Conservation (phyloP, 129 eudicot species). For the Saposhnikovia divaricata region DNA sequence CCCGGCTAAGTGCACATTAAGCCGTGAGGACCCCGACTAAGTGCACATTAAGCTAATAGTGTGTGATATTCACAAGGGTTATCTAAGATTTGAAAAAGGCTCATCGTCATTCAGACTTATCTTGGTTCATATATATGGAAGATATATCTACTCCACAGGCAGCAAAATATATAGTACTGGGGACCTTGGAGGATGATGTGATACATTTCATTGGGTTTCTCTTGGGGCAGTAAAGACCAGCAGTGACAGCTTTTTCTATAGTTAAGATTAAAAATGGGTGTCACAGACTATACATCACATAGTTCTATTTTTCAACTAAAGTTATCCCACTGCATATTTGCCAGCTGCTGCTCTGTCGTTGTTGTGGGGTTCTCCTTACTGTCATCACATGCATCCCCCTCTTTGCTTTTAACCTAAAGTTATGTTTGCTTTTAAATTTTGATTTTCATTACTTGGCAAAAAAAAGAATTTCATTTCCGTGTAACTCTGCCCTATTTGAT, state of each 20-base stretch:
- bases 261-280: constrained; percentile 21
- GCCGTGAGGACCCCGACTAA: no score
- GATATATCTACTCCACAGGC: background rate
- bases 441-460: no score
- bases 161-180: background rate
- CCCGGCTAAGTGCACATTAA: no score
- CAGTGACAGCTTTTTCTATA: constrained; percentile 6
- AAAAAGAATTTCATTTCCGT: no score
- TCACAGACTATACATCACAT: constrained; percentile 5
- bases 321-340: background rate
- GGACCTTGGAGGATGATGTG: background rate
- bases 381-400: constrained; percentile 29
- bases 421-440: background rate
- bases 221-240: background rate
- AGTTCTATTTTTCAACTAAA: constrained; percentile 25
- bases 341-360: constrained; percentile 14
- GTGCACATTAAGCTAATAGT: no score
- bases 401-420: background rate
- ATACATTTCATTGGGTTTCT: constrained; percentile 11
- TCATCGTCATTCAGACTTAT: no score
- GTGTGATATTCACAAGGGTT: no score
- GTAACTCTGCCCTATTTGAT: no score
- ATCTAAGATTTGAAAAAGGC: no score
- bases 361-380: constrained; percentile 21
- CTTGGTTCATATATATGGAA: no score